phyloP scores from a whole-genome alignment of 2,329 filamentous ascomycete species.

The Bipolaris victoriae region DNA sequence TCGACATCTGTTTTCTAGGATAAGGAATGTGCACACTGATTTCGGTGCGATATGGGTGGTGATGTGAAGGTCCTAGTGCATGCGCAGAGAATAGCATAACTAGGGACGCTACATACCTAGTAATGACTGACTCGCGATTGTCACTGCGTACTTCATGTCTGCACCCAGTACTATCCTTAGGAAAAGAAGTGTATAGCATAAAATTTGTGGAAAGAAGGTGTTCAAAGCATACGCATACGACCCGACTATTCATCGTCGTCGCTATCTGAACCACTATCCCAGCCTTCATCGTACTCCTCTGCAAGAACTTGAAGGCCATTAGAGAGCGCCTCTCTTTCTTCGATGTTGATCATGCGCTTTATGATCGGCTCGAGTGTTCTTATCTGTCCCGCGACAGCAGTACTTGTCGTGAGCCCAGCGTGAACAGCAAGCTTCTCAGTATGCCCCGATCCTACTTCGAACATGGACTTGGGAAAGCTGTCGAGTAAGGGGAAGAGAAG shows the following conservation, averaged over 20 bases:
- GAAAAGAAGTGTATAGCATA: not conserved
- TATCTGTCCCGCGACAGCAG: slow-evolving; percentile 72
- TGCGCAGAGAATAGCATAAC: not conserved
- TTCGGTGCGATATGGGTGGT: not conserved
- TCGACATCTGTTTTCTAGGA: too few relatives aligned
- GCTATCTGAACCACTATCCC: slow-evolving; percentile 72
- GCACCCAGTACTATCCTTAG: not conserved
- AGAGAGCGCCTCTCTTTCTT: slow-evolving; percentile 82
- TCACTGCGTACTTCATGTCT: not conserved
- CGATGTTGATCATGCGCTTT: slow-evolving; percentile 67
- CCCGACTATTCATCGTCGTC: slow-evolving; percentile 65
- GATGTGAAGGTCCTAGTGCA: not conserved
- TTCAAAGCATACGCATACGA: not conserved
- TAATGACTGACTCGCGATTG: not conserved
- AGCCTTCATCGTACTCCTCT: slow-evolving; percentile 88
- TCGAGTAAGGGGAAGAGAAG: slow-evolving; percentile 78
- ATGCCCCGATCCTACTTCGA: slow-evolving; percentile 55
- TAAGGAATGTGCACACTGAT: too few relatives aligned
- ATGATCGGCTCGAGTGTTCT: slow-evolving; percentile 70
- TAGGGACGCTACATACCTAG: not conserved
- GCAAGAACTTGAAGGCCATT: slow-evolving; percentile 82
- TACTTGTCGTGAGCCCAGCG: slow-evolving; percentile 72
- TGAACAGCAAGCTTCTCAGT: slow-evolving; percentile 54
- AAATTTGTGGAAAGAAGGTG: not conserved
- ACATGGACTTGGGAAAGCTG: slow-evolving; percentile 78